Conservation (phyloP, 108 stramenopile species). For the Discostella stelligeroides region DNA sequence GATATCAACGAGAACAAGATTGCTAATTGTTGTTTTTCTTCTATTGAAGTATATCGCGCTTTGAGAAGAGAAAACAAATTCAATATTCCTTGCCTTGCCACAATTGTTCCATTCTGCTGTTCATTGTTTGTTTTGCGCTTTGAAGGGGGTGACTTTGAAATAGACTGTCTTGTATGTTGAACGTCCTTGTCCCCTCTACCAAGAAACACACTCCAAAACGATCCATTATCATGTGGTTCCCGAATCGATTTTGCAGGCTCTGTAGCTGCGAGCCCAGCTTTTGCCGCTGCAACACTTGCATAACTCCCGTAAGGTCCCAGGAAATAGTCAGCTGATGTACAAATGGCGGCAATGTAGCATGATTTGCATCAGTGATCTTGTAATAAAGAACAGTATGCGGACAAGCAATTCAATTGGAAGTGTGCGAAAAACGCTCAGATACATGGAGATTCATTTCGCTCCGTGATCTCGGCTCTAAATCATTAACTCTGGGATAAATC, state of each 20-base stretch:
- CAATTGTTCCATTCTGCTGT: constrained; percentile 28
- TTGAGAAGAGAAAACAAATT: constrained; percentile 82
- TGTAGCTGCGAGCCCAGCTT: constrained; percentile 66
- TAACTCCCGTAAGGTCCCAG: constrained; percentile 85
- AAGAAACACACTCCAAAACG: constrained; percentile 8
- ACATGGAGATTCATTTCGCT: too few species aligned
- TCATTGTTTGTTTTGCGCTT: constrained; percentile 22
- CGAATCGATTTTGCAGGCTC: constrained; percentile 57
- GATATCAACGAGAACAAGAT: constrained; percentile 88
- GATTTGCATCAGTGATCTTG: too few species aligned
- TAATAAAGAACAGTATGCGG: too few species aligned
- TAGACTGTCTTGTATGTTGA: neutral
- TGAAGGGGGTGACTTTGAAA: neutral
- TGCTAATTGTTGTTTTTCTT: constrained; percentile 83
- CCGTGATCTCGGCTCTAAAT: too few species aligned
- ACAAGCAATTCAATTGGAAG: too few species aligned
- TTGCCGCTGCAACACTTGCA: constrained; percentile 67
- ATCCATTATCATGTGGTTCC: neutral
- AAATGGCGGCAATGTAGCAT: too few species aligned
- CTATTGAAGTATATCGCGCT: constrained; percentile 76
- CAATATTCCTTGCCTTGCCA: constrained; percentile 72
- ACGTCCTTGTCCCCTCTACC: constrained; percentile 1
- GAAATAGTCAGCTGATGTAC: constrained; percentile 72
- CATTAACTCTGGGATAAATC: too few species aligned
- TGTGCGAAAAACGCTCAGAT: too few species aligned